A percentile compares a stretch with the other conserved stretches of the same genome.
Conservation (phyloP, 2,329 filamentous ascomycete genomes). For the Boeremia lycopersici region DNA sequence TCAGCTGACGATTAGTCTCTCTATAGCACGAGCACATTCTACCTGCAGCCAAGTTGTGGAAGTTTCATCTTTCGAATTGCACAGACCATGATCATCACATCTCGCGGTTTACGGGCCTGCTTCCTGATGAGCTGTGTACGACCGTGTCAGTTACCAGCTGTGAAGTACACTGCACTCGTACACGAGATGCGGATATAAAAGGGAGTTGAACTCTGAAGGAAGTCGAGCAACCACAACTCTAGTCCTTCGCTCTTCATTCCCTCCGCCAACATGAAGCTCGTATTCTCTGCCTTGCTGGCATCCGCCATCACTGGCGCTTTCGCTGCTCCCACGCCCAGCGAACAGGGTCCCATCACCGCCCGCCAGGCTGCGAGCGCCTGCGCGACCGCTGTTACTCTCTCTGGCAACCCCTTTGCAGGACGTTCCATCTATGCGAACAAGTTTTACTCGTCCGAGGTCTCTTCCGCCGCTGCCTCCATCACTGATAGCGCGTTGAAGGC, state of each 20-base stretch:
- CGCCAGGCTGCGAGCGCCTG: conserved; percentile 39
- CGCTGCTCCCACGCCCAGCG: conserved; percentile 40
- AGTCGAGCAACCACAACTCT: conserved; percentile 28
- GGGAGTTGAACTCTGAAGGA: conserved; percentile 16
- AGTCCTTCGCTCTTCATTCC: conserved; percentile 25
- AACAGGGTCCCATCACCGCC: conserved; percentile 43
- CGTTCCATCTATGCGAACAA: conserved; percentile 59
- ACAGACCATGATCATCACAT: conserved; percentile 37
- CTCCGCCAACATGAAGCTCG: conserved; percentile 44
- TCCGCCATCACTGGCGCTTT: conserved; percentile 44
- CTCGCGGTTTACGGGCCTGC: conserved; percentile 44
- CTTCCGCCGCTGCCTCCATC: conserved; percentile 65
- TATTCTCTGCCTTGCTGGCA: conserved; percentile 42
- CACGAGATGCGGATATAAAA: conserved; percentile 38
- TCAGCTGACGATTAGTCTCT: conserved; percentile 30
- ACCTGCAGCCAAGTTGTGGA: conserved; percentile 37
- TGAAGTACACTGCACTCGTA: neutral
- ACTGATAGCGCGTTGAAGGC: conserved; percentile 57
- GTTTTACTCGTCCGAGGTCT: conserved; percentile 61
- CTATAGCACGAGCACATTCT: conserved; percentile 31
- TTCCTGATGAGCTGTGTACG: conserved; percentile 37
- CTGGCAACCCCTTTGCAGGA: conserved; percentile 61
- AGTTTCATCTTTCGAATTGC: conserved; percentile 40
- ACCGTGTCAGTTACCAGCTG: neutral
- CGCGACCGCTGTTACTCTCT: conserved; percentile 45